A percentile compares a stretch with the other conserved stretches of the same genome.
Evolutionary conservation across 2,329 filamentous ascomycete species (phyloP).

Genomic region (Harringtonia lauricola): DNA sequence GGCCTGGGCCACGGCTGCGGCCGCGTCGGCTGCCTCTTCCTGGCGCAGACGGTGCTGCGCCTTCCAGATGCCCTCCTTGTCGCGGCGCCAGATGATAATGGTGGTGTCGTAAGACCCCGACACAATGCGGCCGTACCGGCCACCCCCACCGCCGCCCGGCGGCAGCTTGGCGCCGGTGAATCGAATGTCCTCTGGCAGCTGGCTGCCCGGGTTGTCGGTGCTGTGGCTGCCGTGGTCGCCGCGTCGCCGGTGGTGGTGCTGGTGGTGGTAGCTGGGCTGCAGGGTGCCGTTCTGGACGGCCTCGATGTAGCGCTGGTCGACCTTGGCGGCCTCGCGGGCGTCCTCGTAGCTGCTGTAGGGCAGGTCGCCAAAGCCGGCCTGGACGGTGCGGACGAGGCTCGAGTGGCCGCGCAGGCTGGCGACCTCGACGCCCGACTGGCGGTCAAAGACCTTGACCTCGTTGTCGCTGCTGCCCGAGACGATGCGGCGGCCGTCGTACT

Average conservation of each 20-base stretch:
- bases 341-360: conserved; percentile 71
- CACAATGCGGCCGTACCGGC: conserved; percentile 85
- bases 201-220: conserved; percentile 58
- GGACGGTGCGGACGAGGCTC: conserved; percentile 83
- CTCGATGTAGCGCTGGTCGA: conserved; percentile 63
- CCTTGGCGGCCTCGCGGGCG: conserved; percentile 56
- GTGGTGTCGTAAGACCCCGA: conserved; percentile 94
- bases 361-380: conserved; percentile 86
- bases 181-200: conserved; percentile 62
- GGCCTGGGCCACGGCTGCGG: conserved; percentile 32
- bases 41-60: conserved; percentile 65
- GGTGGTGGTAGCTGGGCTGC: too few species aligned
- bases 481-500: conserved; percentile 87
- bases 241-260: background rate
- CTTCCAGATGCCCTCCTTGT: conserved; percentile 76
- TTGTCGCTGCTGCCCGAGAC: conserved; percentile 95
- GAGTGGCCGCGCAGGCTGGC: conserved; percentile 74
- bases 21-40: conserved; percentile 57
- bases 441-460: conserved; percentile 91
- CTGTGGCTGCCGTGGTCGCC: background rate
- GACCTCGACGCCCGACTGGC: conserved; percentile 74
- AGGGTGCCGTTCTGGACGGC: conserved; percentile 41
- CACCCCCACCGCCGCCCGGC: conserved; percentile 81
- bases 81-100: conserved; percentile 88
- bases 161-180: conserved; percentile 79